Evolutionary conservation across 352 stramenopile species (phyloP).

Genomic region (Pythium rishiriense): DNA sequence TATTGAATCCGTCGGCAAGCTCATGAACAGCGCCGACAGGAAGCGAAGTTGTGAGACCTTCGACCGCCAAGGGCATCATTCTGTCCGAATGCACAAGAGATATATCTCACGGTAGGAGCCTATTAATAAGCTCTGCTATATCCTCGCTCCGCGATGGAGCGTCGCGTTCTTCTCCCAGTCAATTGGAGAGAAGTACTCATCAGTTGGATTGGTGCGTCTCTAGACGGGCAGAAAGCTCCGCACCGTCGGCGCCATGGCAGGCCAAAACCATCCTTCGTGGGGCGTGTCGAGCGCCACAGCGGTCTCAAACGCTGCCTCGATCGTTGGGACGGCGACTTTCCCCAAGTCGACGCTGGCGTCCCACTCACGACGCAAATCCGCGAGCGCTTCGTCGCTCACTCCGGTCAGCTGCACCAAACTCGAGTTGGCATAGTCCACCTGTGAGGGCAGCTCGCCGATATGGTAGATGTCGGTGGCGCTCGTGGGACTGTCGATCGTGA

Average conservation of each 20-base stretch:
- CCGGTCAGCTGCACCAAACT: not conserved
- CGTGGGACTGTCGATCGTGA: not conserved
- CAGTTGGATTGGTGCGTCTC: too few relatives aligned
- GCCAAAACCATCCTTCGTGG: not conserved
- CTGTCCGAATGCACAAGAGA: too few relatives aligned
- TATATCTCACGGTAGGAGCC: too few relatives aligned
- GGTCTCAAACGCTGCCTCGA: slow-evolving; percentile 6
- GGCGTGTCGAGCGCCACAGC: not conserved
- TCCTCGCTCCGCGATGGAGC: not conserved
- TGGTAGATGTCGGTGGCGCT: slow-evolving; percentile 1
- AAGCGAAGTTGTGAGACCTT: too few relatives aligned
- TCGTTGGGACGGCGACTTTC: not conserved
- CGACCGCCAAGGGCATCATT: too few relatives aligned
- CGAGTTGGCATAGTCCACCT: not conserved
- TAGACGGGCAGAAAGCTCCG: not conserved
- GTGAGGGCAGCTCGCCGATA: not conserved
- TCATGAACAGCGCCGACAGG: too few relatives aligned
- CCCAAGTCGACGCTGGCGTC: not conserved
- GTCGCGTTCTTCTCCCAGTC: not conserved
- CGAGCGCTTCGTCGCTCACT: not conserved
- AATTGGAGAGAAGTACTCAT: too few relatives aligned
- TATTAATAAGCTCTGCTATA: too few relatives aligned
- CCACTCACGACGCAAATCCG: not conserved
- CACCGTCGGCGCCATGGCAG: not conserved
- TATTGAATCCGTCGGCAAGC: too few relatives aligned